Conservation (phyloP, 176 grass and related monocot genomes). For the Coix lacrymajobi region DNA sequence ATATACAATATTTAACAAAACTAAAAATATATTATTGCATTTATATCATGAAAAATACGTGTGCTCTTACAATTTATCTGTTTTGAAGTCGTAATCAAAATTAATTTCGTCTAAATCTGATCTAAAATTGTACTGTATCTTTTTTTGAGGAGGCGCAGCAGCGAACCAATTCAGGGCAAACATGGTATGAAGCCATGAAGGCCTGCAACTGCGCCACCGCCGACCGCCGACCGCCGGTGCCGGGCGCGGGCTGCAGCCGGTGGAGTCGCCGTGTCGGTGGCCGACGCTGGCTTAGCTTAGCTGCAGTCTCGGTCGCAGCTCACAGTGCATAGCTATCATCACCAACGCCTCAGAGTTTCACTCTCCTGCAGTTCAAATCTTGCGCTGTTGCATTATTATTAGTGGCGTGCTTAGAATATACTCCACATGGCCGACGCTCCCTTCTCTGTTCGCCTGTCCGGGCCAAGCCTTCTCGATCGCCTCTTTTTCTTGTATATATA, state of each 20-base stretch:
- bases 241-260: constrained; percentile 1
- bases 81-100: neutral
- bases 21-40: too few relatives aligned
- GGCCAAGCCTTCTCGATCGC: too few relatives aligned
- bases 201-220: neutral
- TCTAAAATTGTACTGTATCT: neutral
- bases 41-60: too few relatives aligned
- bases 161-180: neutral
- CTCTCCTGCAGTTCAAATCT: constrained; percentile 1
- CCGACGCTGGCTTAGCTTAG: constrained; percentile 27
- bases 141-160: neutral
- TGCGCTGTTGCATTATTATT: neutral
- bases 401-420: constrained; percentile 15
- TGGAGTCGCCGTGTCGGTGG: constrained; percentile 48
- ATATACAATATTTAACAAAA: too few relatives aligned
- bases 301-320: neutral
- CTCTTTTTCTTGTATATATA: neutral
- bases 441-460: neutral
- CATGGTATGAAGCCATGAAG: neutral
- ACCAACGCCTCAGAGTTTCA: constrained; percentile 29
- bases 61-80: neutral
- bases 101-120: neutral
- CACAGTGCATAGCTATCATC: constrained; percentile 5
- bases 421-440: constrained; percentile 36
- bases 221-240: constrained; percentile 20